Base-by-base conservation (phyloP, 441 rosid species). In the Melastoma candidum region DNA sequence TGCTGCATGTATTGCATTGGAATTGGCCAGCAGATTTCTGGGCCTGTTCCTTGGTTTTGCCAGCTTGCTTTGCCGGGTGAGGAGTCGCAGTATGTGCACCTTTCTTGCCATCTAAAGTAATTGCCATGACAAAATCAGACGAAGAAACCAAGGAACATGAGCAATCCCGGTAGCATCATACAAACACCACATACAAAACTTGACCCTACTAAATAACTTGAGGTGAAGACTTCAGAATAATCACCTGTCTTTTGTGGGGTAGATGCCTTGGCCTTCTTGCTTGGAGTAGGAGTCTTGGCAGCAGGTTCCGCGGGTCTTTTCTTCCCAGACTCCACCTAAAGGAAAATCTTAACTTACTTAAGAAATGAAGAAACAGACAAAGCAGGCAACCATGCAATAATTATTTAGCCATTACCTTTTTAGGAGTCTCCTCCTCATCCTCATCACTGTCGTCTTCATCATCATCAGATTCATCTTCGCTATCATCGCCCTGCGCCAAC, bases 241-340 rank as follows among this genome's bases (percentile, higher is more conserved):
- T 56, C 61, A 83, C 95, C 97, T 47, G 87, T 64, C 70, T 78
- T 85, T 60, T 71, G 80, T 9, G 92, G 84, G 51, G 87, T 81
- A 44, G 61, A 73, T 13, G 79, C 71, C 54, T 83, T 88, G 8
- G 74, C 69, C 73, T 83, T 88, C 77, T 88, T 88, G 57, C 62
- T 78, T 17, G 85, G 67, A 13, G 64, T 53, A 48, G 82, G 65
- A 3, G 69, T 69, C 68, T 74, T 83, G 1, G 57, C 61, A 29
- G 69, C 62, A 11, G 83, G 58, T 56, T 83, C 85, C 4, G 68
- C 71, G 17, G 81, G 25, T 61, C 95, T 88, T 74, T 88, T 88
- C 81, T 85, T 85, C 48, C 70, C 61, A 44, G 61, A 66, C 63
- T 67, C 82, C 66, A 57, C 63, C 90, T 84, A 60, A 26, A 52